These are phyloP conservation scores for Hymenoscyphus repandus DNA, from an alignment of 2,329 filamentous ascomycete species.

Conservation along the genomic window DNA sequence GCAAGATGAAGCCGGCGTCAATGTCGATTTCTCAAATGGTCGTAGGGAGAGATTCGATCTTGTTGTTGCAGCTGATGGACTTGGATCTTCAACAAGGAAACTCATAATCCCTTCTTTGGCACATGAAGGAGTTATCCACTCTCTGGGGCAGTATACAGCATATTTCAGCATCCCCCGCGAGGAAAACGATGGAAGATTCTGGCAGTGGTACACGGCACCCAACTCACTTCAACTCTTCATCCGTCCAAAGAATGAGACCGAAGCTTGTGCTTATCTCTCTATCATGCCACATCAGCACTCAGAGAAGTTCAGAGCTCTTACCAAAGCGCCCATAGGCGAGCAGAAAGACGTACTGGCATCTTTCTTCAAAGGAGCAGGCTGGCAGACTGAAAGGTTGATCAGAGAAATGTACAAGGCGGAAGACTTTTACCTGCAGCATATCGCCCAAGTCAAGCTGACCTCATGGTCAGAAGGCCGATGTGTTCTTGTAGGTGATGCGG, in stretches of 20 bases:
- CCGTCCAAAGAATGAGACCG: conserved; percentile 35
- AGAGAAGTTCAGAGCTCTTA: neutral
- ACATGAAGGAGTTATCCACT: conserved; percentile 19
- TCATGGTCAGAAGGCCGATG: conserved; percentile 42
- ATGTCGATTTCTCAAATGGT: conserved; percentile 40
- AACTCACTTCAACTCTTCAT: conserved; percentile 36
- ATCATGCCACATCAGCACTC: conserved; percentile 17
- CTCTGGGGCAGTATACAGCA: conserved; percentile 26
- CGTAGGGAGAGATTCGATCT: conserved; percentile 41
- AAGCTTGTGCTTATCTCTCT: conserved; percentile 36
- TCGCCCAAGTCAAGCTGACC: conserved; percentile 40
- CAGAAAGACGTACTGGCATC: conserved; percentile 23
- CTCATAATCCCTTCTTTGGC: conserved; percentile 23
- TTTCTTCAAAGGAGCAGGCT: conserved; percentile 43
- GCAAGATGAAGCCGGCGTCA: conserved; percentile 18
- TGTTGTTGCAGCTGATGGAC: conserved; percentile 51
- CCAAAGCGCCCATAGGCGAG: conserved; percentile 32
- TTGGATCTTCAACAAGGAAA: conserved; percentile 43
- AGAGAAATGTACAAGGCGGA: conserved; percentile 33
- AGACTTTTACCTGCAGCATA: conserved; percentile 43
- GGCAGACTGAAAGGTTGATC: conserved; percentile 40
- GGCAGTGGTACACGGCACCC: conserved; percentile 33
- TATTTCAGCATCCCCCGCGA: conserved; percentile 35
- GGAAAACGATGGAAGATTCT: conserved; percentile 32
- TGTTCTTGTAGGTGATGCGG: conserved; percentile 50